phyloP scores from a whole-genome alignment of 2,329 filamentous ascomycete genomes.

The Ophiostoma australiae region DNA sequence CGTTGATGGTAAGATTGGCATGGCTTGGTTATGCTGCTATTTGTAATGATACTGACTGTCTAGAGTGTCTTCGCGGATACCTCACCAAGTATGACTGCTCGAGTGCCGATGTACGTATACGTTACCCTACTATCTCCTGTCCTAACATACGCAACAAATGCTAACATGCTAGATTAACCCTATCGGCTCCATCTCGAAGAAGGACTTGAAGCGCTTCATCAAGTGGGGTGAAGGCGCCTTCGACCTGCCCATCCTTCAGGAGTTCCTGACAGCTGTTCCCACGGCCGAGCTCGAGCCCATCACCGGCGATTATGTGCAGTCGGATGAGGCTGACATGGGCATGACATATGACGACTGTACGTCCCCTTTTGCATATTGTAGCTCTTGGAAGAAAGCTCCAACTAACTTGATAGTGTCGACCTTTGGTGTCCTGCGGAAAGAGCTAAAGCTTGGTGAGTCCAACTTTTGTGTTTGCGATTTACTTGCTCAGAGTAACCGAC shows the following conservation, averaged over 20 bases:
- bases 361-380: not conserved
- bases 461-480: too few species aligned
- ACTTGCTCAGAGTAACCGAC: not conserved
- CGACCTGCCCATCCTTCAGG: conserved; percentile 57
- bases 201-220: conserved; percentile 66
- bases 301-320: conserved; percentile 53
- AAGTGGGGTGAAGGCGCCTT: conserved; percentile 57
- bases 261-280: conserved; percentile 60
- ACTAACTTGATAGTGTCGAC: conserved; percentile 26
- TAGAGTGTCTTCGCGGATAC: conserved; percentile 38
- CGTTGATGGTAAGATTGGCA: conserved; percentile 27
- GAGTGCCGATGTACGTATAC: conserved; percentile 21
- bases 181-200: conserved; percentile 57
- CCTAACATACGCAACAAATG: not conserved
- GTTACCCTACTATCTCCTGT: not conserved
- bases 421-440: conserved; percentile 41
- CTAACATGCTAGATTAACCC: conserved; percentile 47
- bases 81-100: conserved; percentile 66
- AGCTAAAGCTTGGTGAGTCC: conserved; percentile 40
- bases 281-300: conserved; percentile 62
- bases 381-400: too few species aligned
- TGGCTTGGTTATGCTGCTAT: not conserved
- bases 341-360: conserved; percentile 46
- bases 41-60: not conserved
- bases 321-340: conserved; percentile 49